Conservation (phyloP, 768 basidiomycete species). For the Xerocomellus dryophilus region DNA sequence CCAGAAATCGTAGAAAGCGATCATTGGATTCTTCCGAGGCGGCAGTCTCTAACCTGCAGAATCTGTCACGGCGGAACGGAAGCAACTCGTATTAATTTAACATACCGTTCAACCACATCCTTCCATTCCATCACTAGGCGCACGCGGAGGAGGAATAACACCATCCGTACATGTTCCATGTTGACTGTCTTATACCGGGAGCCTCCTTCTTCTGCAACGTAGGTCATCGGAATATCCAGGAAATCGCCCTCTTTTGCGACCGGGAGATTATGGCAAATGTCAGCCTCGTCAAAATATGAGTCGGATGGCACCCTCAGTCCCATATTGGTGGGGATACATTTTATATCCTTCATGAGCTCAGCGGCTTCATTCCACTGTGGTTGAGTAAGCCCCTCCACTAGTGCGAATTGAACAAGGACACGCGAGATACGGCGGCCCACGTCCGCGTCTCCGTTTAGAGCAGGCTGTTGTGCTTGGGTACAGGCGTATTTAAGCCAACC, state of each 20-base stretch:
- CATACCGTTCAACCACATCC: slow-evolving; percentile 8
- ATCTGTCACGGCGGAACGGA: not conserved
- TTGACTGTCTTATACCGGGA: not conserved
- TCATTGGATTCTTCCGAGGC: slow-evolving; percentile 15
- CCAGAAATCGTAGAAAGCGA: slow-evolving; percentile 50
- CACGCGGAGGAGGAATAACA: not conserved
- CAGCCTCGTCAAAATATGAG: slow-evolving; percentile 80
- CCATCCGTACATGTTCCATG: not conserved
- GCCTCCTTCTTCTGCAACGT: not conserved
- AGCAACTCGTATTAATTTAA: slow-evolving; percentile 46
- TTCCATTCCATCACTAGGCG: slow-evolving; percentile 39
- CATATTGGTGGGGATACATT: slow-evolving; percentile 70
- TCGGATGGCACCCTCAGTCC: slow-evolving; percentile 70
- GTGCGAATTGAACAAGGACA: slow-evolving; percentile 72
- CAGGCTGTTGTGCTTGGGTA: slow-evolving; percentile 28
- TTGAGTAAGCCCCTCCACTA: slow-evolving; percentile 52
- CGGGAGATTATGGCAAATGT: slow-evolving; percentile 52
- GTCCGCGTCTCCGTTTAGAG: slow-evolving; percentile 23
- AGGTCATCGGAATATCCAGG: not conserved
- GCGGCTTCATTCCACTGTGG: slow-evolving; percentile 54
- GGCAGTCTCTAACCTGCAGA: slow-evolving; percentile 4
- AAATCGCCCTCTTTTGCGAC: slow-evolving; percentile 4
- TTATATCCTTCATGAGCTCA: slow-evolving; percentile 44
- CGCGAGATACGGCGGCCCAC: slow-evolving; percentile 55
- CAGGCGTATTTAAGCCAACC: slow-evolving; percentile 72